phyloP scores from a whole-genome alignment of 176 grass and related monocot species.

The maize (Zea mays) region DNA sequence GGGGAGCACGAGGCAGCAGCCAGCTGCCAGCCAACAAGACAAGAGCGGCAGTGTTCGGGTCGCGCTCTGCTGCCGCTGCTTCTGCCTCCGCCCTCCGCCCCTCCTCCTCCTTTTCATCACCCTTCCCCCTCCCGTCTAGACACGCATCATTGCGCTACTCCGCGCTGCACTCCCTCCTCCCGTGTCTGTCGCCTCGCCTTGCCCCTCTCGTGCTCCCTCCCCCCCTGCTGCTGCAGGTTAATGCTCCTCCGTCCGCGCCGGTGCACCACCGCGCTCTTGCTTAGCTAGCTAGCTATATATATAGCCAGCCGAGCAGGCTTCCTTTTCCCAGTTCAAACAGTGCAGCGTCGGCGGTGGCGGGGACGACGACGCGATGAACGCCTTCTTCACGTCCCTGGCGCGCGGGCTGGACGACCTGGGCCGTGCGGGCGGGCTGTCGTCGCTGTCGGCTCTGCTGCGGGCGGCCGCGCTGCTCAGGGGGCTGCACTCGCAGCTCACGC shows the following conservation, averaged over 20 bases:
- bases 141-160: constrained; percentile 76
- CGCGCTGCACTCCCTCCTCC: constrained; percentile 8
- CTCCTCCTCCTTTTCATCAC: constrained; percentile 48
- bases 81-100: constrained; percentile 12
- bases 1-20: not conserved
- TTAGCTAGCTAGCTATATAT: constrained; percentile 14
- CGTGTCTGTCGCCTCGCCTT: not conserved
- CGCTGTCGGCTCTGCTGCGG: constrained; percentile 58
- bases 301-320: constrained; percentile 7
- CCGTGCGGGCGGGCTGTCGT: constrained; percentile 42
- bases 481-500: constrained; percentile 71
- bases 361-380: constrained; percentile 42
- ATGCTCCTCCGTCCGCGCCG: not conserved
- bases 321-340: constrained; percentile 17
- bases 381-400: constrained; percentile 78
- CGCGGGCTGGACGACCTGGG: constrained; percentile 76
- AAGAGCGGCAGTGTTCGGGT: not conserved
- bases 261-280: not conserved
- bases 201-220: not conserved
- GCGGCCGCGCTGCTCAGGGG: constrained; percentile 57
- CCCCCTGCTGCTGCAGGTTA: not conserved
- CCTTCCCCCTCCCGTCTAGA: constrained; percentile 67
- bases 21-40: not conserved
- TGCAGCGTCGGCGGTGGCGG: not conserved
- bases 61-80: constrained; percentile 24